These are phyloP conservation scores for Grigorovia humatica DNA, from an alignment of 805 yeast species.

Conservation along the genomic window DNA sequence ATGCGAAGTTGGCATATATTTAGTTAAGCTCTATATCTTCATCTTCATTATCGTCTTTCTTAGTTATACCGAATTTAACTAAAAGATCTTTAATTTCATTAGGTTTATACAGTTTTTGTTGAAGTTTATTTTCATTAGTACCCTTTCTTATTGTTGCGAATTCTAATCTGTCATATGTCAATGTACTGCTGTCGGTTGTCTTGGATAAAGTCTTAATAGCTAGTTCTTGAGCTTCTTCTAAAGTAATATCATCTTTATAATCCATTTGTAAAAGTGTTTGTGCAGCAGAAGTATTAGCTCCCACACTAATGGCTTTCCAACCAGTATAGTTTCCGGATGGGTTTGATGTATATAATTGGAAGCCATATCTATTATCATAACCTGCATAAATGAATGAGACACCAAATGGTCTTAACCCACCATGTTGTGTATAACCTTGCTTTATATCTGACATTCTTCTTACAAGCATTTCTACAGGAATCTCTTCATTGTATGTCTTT, in stretches of 20 bases:
- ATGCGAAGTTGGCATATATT: background rate
- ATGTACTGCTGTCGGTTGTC: constrained; percentile 81
- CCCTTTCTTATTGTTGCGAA: constrained; percentile 65
- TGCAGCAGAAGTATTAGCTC: constrained; percentile 93
- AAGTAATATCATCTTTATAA: constrained; percentile 67
- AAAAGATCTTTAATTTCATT: constrained; percentile 65
- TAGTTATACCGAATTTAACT: constrained; percentile 58
- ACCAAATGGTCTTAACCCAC: constrained; percentile 97
- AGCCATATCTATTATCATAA: constrained; percentile 78
- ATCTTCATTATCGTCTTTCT: constrained; percentile 36
- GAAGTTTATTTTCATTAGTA: constrained; percentile 38
- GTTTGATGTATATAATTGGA: constrained; percentile 87
- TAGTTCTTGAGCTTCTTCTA: constrained; percentile 71
- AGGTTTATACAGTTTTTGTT: constrained; percentile 72
- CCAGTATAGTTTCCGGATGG: constrained; percentile 98
- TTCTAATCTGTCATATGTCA: constrained; percentile 85
- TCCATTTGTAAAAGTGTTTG: constrained; percentile 94
- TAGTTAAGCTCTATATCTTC: constrained; percentile 13
- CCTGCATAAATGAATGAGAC: constrained; percentile 96
- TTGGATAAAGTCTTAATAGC: constrained; percentile 87
- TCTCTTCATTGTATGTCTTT: constrained; percentile 79
- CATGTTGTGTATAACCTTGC: constrained; percentile 97
- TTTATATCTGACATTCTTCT: constrained; percentile 84
- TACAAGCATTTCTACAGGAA: constrained; percentile 87
- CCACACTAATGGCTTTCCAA: constrained; percentile 96